These are phyloP conservation scores for Bothriochloa decipiens DNA, from an alignment of 176 grass and related monocot species.

Conservation along the genomic window DNA sequence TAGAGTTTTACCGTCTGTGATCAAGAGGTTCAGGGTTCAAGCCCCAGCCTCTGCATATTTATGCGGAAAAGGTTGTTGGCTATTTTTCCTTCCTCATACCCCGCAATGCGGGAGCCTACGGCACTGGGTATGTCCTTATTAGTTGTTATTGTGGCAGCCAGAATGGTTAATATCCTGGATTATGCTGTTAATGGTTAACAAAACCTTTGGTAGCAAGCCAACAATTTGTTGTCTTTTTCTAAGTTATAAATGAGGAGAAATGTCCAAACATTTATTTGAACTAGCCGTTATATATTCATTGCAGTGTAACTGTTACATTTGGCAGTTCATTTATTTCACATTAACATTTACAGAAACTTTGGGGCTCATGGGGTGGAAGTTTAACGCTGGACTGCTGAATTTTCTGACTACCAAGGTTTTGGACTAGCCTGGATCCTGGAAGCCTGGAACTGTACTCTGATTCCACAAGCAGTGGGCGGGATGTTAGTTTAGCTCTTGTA, in stretches of 20 bases:
- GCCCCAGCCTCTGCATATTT: no score
- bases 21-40: no score
- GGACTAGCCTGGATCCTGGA: background rate
- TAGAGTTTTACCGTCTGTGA: no score
- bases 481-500: background rate
- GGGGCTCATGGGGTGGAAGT: background rate
- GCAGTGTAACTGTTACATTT: background rate
- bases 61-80: no score
- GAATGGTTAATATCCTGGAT: background rate
- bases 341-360: slow-evolving; percentile 6
- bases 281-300: background rate
- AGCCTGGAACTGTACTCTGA: background rate
- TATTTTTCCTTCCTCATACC: no score
- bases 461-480: background rate
- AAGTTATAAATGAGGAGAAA: background rate
- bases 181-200: background rate
- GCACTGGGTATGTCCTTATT: no score
- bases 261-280: background rate
- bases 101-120: no score
- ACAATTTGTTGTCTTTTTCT: background rate
- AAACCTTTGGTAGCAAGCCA: background rate
- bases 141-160: background rate
- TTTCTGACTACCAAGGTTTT: background rate
- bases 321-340: background rate
- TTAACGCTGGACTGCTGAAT: background rate